phyloP scores from a whole-genome alignment of 2,329 filamentous ascomycete species.

The Colletotrichum orbiculare region DNA sequence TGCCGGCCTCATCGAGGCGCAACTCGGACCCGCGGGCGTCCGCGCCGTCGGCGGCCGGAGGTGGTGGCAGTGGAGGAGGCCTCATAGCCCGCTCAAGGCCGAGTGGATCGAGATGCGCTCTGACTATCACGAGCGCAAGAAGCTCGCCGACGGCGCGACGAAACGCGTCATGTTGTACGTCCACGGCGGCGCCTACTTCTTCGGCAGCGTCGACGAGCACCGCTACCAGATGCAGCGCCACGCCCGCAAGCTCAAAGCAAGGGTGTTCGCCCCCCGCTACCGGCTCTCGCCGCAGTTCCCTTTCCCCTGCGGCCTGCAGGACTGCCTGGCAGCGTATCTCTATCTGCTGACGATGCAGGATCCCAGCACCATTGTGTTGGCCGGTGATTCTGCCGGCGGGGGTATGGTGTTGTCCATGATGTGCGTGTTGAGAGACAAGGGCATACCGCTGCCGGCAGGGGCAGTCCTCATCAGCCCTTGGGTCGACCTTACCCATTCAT shows the following conservation, averaged over 20 bases:
- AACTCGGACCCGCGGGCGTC: slow-evolving; percentile 83
- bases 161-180: slow-evolving; percentile 91
- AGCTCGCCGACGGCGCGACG: slow-evolving; percentile 62
- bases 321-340: slow-evolving; percentile 89
- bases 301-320: slow-evolving; percentile 91
- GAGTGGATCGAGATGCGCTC: slow-evolving; percentile 98
- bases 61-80: slow-evolving; percentile 91
- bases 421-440: slow-evolving; percentile 83
- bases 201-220: slow-evolving; percentile 95
- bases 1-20: slow-evolving; percentile 73
- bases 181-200: slow-evolving; percentile 95
- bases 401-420: slow-evolving; percentile 88
- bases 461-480: slow-evolving; percentile 93
- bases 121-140: slow-evolving; percentile 79
- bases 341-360: slow-evolving; percentile 82
- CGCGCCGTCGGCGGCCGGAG: slow-evolving; percentile 80
- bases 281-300: slow-evolving; percentile 93
- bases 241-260: slow-evolving; percentile 90
- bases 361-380: slow-evolving; percentile 84
- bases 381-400: slow-evolving; percentile 92
- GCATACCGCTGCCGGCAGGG: slow-evolving; percentile 86
- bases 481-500: slow-evolving; percentile 96
- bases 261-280: slow-evolving; percentile 88
- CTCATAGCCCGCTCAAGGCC: slow-evolving; percentile 74
- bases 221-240: slow-evolving; percentile 98